Evolutionary conservation across 2,329 filamentous ascomycete species (phyloP), one percentile per base, ranked within the genome.

Genomic region (Tricladium varicosporioides): DNA sequence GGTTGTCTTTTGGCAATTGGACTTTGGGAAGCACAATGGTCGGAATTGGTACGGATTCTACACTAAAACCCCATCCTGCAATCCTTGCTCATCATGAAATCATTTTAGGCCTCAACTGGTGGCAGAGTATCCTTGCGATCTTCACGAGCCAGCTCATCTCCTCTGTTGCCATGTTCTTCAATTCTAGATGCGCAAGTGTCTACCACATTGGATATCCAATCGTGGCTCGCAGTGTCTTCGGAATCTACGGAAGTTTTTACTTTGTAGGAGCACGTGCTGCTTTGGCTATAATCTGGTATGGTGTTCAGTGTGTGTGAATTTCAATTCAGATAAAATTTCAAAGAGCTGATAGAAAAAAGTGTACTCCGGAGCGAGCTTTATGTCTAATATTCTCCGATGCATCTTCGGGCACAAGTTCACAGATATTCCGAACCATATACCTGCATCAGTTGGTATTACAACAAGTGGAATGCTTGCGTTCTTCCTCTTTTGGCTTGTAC

Each of bases 251-350:
- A 42, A 72, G 73, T 70, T 72, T 70, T 48, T 70, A 72, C 56
- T 66, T 68, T 18, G 65, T 79, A 36, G 69, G 77, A 5, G 71
- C 75, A 18, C 71, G 77, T 48, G 70, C 73, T 4, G 69, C 77
- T 32, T 67, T 79, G 22, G 76, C 75, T 19, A 73, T 78, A 60
- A 78, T 80, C 64, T 80, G 78, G 86, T 85, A 87, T 59, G 82
- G 84, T 0, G 85, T 88, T 43, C 83, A 88, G 62, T 82, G 81
- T 57, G 82, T 82, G 66, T 85, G 18, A 19, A 18, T 5, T 16
- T 10, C n/a, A 10, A 13, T 40, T 40, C 36, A 40, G 36, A 11
- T 13, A 11, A 10, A 40, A 40, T 40, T 40, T 40, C 36, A 10
- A 10, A 10, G n/a, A 13, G n/a, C 36, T 40, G 36, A 40, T n/a